These are phyloP conservation scores for Wickerhamomyces sydowiorum DNA, from an alignment of 805 yeast genomes.

Conservation along the genomic window DNA sequence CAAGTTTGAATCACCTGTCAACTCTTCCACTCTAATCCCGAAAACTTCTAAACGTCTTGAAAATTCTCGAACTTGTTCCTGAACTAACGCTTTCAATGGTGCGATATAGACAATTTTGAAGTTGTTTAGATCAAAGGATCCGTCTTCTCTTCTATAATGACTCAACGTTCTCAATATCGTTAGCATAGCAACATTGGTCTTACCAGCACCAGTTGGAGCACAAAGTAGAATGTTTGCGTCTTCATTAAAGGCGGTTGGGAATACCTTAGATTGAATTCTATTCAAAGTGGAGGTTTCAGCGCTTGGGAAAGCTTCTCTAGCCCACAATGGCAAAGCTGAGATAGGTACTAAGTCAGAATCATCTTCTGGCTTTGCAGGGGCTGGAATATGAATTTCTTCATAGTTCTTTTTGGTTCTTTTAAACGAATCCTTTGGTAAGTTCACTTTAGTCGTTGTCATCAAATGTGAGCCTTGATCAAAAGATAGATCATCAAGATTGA, in stretches of 20 bases:
- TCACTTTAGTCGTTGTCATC: constrained; percentile 59
- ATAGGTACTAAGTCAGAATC: constrained; percentile 46
- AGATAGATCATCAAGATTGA: constrained; percentile 58
- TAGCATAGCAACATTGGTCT: constrained; percentile 92
- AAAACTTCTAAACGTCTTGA: constrained; percentile 57
- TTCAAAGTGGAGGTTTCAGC: constrained; percentile 65
- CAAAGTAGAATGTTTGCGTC: constrained; percentile 77
- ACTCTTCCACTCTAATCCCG: constrained; percentile 73
- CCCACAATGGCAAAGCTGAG: constrained; percentile 73
- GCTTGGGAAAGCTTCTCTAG: constrained; percentile 65
- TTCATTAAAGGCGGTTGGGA: constrained; percentile 65
- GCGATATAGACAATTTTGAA: constrained; percentile 87
- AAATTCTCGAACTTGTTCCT: constrained; percentile 89
- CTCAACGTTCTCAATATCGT: constrained; percentile 61
- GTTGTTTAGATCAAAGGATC: constrained; percentile 43
- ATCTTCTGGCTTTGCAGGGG: constrained; percentile 53
- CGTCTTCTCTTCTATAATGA: constrained; percentile 43
- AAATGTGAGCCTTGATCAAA: constrained; percentile 73
- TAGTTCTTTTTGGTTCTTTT: constrained; percentile 67
- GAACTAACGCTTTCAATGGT: constrained; percentile 91
- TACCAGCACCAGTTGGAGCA: constrained; percentile 99
- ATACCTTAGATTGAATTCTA: constrained; percentile 78
- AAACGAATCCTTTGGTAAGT: constrained; percentile 79
- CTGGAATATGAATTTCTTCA: constrained; percentile 90
- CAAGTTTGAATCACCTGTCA: constrained; percentile 81